Conservation (phyloP, 2,329 filamentous ascomycete genomes). For the Phialocephala subalpina region DNA sequence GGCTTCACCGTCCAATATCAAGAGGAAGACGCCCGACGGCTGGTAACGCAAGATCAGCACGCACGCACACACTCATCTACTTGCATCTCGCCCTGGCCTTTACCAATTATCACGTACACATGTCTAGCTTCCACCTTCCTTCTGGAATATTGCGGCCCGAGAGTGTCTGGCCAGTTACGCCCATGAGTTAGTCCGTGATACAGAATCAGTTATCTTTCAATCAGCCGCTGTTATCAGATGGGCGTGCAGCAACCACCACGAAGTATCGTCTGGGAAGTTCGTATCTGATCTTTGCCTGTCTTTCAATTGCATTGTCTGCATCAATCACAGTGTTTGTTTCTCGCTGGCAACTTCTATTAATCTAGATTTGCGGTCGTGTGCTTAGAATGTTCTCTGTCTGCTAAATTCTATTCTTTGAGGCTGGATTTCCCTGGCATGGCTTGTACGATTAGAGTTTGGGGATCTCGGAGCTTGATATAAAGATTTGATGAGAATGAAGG, state of each 20-base stretch:
- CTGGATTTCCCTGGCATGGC: not conserved
- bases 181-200: not conserved
- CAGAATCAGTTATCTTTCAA: slow-evolving; percentile 4
- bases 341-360: not conserved
- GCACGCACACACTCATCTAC: not conserved
- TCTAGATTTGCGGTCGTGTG: not conserved
- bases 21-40: not conserved
- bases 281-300: not conserved
- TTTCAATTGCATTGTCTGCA: not conserved
- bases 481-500: not conserved
- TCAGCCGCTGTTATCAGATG: slow-evolving; percentile 4
- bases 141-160: not conserved
- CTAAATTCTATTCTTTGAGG: not conserved
- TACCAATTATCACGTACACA: slow-evolving; percentile 14
- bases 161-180: not conserved
- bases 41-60: not conserved
- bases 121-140: not conserved
- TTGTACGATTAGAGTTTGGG: no score
- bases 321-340: not conserved
- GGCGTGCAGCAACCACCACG: not conserved
- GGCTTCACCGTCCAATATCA: slow-evolving; percentile 1
- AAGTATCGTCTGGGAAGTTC: not conserved
- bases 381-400: not conserved
- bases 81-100: not conserved
- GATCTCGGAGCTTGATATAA: not conserved